These are phyloP conservation scores for Collybia sp. DNA, from an alignment of 768 basidiomycete genomes.

Conservation along the genomic window DNA sequence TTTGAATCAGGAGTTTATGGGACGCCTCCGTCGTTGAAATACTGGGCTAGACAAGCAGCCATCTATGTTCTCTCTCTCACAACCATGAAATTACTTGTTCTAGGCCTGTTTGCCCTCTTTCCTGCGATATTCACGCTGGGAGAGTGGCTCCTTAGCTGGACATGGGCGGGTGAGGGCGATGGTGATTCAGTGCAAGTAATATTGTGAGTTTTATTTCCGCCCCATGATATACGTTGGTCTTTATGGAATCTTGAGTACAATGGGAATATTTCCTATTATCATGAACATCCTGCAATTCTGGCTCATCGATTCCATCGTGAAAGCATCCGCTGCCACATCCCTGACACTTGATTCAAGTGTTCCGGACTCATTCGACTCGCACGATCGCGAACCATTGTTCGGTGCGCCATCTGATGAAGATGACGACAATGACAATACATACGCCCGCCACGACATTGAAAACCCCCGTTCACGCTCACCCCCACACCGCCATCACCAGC, in stretches of 20 bases:
- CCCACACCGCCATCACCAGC: constrained; percentile 25
- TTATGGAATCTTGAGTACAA: constrained; percentile 45
- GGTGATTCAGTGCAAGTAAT: constrained; percentile 65
- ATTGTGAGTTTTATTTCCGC: constrained; percentile 53
- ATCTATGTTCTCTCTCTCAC: constrained; percentile 80
- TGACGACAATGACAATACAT: constrained; percentile 36
- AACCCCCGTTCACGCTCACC: constrained; percentile 29
- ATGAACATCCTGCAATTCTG: constrained; percentile 94
- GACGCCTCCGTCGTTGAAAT: constrained; percentile 66
- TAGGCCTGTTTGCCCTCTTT: constrained; percentile 66
- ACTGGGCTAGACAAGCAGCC: constrained; percentile 73
- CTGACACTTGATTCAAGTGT: constrained; percentile 35
- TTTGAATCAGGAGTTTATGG: constrained; percentile 90
- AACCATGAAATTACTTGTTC: constrained; percentile 89
- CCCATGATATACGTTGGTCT: constrained; percentile 1
- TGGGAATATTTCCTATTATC: constrained; percentile 87
- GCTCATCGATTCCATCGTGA: constrained; percentile 91
- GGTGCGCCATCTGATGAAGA: constrained; percentile 45
- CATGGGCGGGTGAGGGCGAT: constrained; percentile 46
- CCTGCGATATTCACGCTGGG: constrained; percentile 70
- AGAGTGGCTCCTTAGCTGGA: constrained; percentile 87
- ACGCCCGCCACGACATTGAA: constrained; percentile 38
- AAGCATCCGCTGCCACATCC: constrained; percentile 45
- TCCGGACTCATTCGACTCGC: constrained; percentile 27
- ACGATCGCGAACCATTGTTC: constrained; percentile 64